These are phyloP conservation scores for Phytopythium helicoides DNA, from an alignment of 352 stramenopile species.

Conservation along the genomic window DNA sequence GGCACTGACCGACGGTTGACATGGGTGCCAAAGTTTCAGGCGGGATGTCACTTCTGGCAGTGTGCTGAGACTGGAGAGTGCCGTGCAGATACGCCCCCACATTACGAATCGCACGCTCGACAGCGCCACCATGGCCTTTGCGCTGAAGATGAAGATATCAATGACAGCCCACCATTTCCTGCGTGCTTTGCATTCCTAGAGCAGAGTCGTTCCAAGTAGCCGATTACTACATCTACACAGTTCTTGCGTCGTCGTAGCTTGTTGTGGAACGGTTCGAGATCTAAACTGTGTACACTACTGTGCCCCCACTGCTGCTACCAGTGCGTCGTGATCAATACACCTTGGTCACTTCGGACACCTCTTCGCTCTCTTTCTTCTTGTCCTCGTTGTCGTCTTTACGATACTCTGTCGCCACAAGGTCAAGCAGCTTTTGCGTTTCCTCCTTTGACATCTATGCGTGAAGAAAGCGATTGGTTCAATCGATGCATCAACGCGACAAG, in stretches of 20 bases:
- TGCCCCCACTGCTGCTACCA: too few relatives aligned
- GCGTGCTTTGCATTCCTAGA: constrained; percentile 72
- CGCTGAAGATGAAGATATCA: constrained; percentile 11
- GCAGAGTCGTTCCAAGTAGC: constrained; percentile 11
- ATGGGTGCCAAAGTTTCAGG: constrained; percentile 63
- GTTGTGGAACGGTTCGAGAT: not conserved
- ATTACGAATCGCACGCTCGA: constrained; percentile 4
- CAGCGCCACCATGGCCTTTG: constrained; percentile 7
- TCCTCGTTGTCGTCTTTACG: constrained; percentile 10
- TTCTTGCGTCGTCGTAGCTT: not conserved
- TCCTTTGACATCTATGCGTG: constrained; percentile 70
- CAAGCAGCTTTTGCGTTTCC: constrained; percentile 66
- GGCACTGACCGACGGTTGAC: constrained; percentile 31
- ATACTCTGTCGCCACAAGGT: constrained; percentile 63
- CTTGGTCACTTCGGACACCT: constrained; percentile 63
- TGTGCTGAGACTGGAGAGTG: constrained; percentile 69
- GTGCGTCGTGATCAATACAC: constrained; percentile 64
- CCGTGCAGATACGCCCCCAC: constrained; percentile 17
- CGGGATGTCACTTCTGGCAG: constrained; percentile 76
- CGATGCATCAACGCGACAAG: not conserved
- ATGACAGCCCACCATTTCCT: constrained; percentile 51
- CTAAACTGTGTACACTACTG: too few relatives aligned
- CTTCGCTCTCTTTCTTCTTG: constrained; percentile 6
- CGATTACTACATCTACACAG: too few relatives aligned
- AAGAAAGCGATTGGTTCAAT: constrained; percentile 3